These are phyloP conservation scores for Microbotryomycetes sp. DNA, from an alignment of 1,284 basidiomycete species.

Conservation along the genomic window DNA sequence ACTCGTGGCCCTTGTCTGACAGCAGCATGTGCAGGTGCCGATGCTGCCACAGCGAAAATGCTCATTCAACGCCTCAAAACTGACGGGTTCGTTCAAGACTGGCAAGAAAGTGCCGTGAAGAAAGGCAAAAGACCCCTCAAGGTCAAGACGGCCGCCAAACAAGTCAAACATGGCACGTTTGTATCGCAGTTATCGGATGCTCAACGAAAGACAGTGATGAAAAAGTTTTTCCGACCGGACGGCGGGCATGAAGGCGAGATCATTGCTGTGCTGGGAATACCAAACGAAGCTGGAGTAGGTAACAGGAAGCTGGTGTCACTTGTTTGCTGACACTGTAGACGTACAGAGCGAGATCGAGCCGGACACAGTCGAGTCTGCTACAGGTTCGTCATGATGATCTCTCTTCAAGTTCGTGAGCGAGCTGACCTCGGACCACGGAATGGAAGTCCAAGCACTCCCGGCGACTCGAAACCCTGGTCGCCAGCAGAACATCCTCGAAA, in stretches of 20 bases:
- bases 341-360: too few relatives aligned
- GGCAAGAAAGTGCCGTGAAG: not conserved
- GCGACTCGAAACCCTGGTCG: too few relatives aligned
- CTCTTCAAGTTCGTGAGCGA: too few relatives aligned
- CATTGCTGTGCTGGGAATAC: not conserved
- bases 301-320: too few relatives aligned
- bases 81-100: not conserved
- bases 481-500: too few relatives aligned
- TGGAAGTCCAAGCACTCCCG: too few relatives aligned
- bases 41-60: not conserved
- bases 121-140: not conserved
- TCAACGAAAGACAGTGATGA: not conserved
- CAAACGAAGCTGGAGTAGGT: too few relatives aligned
- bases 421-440: too few relatives aligned
- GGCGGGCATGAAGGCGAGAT: not conserved
- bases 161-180: not conserved
- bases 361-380: too few relatives aligned
- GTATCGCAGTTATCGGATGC: not conserved
- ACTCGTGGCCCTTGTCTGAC: too few relatives aligned
- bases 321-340: too few relatives aligned
- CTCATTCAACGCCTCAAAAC: not conserved
- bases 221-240: not conserved
- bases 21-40: not conserved
- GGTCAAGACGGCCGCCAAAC: not conserved
- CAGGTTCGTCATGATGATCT: too few relatives aligned